Conservation (phyloP, 2,329 filamentous ascomycete genomes). For the Arachnomyces sp. region DNA sequence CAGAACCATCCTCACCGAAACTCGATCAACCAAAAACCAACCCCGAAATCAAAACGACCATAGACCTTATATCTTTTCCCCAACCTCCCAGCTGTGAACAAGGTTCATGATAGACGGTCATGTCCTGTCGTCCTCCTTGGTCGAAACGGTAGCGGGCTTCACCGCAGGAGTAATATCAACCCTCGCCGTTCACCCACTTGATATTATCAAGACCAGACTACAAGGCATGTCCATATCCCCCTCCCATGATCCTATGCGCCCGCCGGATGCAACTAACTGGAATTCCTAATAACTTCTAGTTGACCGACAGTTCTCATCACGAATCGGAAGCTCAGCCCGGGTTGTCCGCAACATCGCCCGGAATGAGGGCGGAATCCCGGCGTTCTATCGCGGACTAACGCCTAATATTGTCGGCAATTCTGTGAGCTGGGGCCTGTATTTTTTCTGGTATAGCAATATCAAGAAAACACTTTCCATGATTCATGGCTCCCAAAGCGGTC, state of each 20-base stretch:
- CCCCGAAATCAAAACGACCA: too few species aligned
- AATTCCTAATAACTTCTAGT: conserved; percentile 34
- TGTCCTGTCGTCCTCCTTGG: conserved; percentile 64
- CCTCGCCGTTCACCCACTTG: conserved; percentile 80
- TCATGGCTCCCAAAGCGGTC: conserved; percentile 27
- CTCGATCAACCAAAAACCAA: too few species aligned
- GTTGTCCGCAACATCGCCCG: conserved; percentile 46
- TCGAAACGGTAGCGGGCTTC: conserved; percentile 86
- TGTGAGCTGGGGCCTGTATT: conserved; percentile 85
- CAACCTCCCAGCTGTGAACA: not conserved
- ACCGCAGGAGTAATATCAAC: conserved; percentile 82
- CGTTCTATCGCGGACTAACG: conserved; percentile 81
- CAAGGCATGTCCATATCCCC: conserved; percentile 56
- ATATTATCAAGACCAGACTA: conserved; percentile 92
- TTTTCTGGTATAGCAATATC: conserved; percentile 62
- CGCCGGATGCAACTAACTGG: conserved; percentile 7
- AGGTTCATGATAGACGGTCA: conserved; percentile 40
- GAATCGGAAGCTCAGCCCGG: conserved; percentile 46
- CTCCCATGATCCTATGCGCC: conserved; percentile 46
- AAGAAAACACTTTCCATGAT: conserved; percentile 46
- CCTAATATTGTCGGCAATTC: conserved; percentile 90
- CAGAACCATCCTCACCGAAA: too few species aligned
- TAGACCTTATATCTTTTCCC: too few species aligned
- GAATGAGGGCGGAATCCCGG: conserved; percentile 53
- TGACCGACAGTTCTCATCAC: conserved; percentile 43